A percentile compares a stretch with the other conserved stretches of the same genome.
These are phyloP conservation scores for Vigna radiata DNA, from an alignment of 306 rosid genomes.

Conservation along the genomic window DNA sequence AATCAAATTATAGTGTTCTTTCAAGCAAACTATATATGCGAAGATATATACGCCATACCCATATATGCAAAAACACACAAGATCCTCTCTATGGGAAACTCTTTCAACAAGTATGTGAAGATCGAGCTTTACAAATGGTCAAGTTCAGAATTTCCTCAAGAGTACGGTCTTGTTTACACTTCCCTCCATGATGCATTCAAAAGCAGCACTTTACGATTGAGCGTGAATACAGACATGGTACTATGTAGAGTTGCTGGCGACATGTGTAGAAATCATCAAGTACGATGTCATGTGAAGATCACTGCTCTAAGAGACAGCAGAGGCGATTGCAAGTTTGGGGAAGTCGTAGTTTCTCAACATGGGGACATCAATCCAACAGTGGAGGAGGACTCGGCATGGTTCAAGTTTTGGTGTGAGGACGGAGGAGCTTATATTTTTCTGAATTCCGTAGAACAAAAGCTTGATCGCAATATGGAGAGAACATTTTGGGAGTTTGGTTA, in stretches of 20 bases:
- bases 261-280: neutral
- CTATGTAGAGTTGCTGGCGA: neutral
- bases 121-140: neutral
- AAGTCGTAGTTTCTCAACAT: neutral
- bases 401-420: too few species aligned
- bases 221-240: neutral
- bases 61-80: too few species aligned
- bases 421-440: neutral
- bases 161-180: neutral
- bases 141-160: neutral
- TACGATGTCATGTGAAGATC: neutral
- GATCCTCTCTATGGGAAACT: too few species aligned
- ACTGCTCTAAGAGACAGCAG: neutral
- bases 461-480: neutral
- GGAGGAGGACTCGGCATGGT: neutral
- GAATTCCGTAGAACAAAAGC: neutral
- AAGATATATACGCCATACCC: too few species aligned
- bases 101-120: too few species aligned
- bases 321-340: neutral
- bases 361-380: too few species aligned
- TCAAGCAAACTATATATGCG: too few species aligned
- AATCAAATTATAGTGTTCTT: too few species aligned
- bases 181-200: neutral
- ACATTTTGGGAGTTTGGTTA: neutral
- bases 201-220: neutral